These are phyloP conservation scores for Berkeleyomyces rouxiae DNA, from an alignment of 2,329 filamentous ascomycete genomes.

Conservation along the genomic window DNA sequence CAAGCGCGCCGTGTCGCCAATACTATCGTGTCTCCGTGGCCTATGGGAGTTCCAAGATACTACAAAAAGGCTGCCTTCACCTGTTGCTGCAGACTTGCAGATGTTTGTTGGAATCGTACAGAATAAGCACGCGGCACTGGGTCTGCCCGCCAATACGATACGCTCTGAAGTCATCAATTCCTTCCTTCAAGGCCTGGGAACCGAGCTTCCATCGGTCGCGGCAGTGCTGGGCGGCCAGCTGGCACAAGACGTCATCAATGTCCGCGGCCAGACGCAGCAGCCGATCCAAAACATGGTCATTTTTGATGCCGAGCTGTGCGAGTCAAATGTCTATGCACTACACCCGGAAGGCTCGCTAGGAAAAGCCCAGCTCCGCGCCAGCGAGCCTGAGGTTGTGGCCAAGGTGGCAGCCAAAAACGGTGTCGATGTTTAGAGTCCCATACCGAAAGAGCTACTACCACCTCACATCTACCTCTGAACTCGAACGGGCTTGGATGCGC, in stretches of 20 bases:
- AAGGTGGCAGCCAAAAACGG: conserved; percentile 3
- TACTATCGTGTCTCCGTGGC: conserved; percentile 72
- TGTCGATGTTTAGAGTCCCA: conserved; percentile 1
- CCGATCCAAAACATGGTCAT: conserved; percentile 90
- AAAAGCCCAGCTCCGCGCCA: conserved; percentile 3
- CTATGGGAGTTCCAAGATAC: conserved; percentile 65
- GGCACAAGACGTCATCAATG: conserved; percentile 94
- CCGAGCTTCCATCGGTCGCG: conserved; percentile 71
- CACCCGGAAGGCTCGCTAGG: conserved; percentile 43
- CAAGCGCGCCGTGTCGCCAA: conserved; percentile 55
- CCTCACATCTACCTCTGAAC: neutral
- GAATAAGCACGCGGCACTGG: conserved; percentile 59
- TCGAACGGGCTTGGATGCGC: too few species aligned
- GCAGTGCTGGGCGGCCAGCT: conserved; percentile 81
- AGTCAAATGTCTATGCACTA: conserved; percentile 64
- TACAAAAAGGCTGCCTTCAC: conserved; percentile 31
- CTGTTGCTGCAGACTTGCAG: conserved; percentile 27
- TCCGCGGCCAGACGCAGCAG: conserved; percentile 77
- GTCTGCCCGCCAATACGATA: conserved; percentile 50
- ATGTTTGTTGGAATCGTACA: conserved; percentile 63
- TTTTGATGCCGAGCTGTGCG: conserved; percentile 71
- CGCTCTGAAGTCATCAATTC: conserved; percentile 56
- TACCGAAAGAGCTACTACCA: neutral
- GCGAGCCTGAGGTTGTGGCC: neutral
- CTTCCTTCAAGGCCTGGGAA: conserved; percentile 74